These are phyloP conservation scores for Bigelowiella natans DNA, from an alignment of 78 protist genomes.

Conservation along the genomic window DNA sequence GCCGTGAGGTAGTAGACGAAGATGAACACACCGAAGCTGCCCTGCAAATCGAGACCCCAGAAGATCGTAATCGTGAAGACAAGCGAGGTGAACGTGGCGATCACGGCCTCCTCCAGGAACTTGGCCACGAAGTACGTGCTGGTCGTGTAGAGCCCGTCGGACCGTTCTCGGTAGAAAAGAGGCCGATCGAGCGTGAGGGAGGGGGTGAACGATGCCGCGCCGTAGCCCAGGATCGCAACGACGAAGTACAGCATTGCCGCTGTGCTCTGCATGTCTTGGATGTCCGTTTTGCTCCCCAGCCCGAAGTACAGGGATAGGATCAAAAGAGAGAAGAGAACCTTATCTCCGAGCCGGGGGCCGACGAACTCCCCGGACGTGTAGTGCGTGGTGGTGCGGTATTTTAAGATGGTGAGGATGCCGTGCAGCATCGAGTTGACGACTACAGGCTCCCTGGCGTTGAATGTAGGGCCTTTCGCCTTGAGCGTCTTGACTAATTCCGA, in stretches of 20 bases:
- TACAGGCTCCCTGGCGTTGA: too few species aligned
- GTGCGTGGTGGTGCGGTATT: not conserved
- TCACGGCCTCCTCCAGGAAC: not conserved
- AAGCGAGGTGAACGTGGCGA: not conserved
- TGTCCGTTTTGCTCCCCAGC: not conserved
- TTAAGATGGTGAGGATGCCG: not conserved
- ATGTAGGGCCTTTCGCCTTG: too few species aligned
- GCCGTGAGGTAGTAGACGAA: not conserved
- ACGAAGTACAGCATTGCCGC: conserved; percentile 8
- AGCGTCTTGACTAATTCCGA: too few species aligned
- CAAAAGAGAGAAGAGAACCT: not conserved
- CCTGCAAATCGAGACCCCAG: not conserved
- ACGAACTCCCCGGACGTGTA: not conserved
- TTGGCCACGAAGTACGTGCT: not conserved
- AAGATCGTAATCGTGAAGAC: not conserved
- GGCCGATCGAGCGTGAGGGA: conserved; percentile 20
- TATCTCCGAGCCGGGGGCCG: conserved; percentile 24
- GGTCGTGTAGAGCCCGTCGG: not conserved
- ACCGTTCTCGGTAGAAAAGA: conserved; percentile 7
- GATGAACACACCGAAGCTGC: not conserved
- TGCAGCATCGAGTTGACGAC: not conserved
- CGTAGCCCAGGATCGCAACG: conserved; percentile 14
- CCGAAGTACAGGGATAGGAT: conserved; percentile 11
- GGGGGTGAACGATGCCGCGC: conserved; percentile 20
- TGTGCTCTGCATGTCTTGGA: not conserved